phyloP scores from a whole-genome alignment of 345 rosid species.

The Combretum micranthum region DNA sequence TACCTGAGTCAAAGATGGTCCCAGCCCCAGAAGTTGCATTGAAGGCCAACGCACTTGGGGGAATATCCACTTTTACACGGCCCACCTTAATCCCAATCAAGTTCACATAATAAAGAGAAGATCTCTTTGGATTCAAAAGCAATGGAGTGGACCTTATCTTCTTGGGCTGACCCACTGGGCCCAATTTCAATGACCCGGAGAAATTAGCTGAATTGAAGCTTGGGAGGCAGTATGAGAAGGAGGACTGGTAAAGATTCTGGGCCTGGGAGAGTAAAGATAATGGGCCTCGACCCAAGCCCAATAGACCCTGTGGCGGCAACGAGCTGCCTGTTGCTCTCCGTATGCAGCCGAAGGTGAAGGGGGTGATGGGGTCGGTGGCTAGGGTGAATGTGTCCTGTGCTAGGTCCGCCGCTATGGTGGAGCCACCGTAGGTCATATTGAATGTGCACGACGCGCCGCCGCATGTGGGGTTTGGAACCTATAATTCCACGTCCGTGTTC shows the following conservation, averaged over 20 bases:
- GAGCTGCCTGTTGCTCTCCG: conserved; percentile 59
- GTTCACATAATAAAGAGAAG: conserved; percentile 82
- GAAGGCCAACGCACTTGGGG: conserved; percentile 60
- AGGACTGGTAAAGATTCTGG: conserved; percentile 55
- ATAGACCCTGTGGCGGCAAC: conserved; percentile 72
- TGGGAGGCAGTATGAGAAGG: conserved; percentile 92
- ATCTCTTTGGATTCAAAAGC: conserved; percentile 70
- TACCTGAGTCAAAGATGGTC: conserved; percentile 92
- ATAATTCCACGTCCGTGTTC: conserved; percentile 12
- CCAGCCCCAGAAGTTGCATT: conserved; percentile 76
- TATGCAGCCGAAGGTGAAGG: conserved; percentile 83
- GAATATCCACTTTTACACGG: conserved; percentile 56
- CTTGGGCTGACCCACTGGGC: conserved; percentile 68
- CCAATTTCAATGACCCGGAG: conserved; percentile 82
- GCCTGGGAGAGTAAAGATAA: conserved; percentile 73
- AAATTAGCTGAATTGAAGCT: conserved; percentile 60
- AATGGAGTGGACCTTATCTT: conserved; percentile 74
- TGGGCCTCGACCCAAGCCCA: conserved; percentile 89
- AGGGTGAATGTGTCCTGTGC: conserved; percentile 58
- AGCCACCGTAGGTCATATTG: conserved; percentile 82
- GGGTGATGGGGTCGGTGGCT: conserved; percentile 48
- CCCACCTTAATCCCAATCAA: conserved; percentile 75
- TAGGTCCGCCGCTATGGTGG: conserved; percentile 55
- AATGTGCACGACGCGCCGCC: conserved; percentile 47
- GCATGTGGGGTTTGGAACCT: conserved; percentile 73